Percentiles rank a stretch among this genome's conserved stretches.
Evolutionary conservation across 129 eudicot genomes (phyloP).

Genomic region (Centrapalus pauciflorus): DNA sequence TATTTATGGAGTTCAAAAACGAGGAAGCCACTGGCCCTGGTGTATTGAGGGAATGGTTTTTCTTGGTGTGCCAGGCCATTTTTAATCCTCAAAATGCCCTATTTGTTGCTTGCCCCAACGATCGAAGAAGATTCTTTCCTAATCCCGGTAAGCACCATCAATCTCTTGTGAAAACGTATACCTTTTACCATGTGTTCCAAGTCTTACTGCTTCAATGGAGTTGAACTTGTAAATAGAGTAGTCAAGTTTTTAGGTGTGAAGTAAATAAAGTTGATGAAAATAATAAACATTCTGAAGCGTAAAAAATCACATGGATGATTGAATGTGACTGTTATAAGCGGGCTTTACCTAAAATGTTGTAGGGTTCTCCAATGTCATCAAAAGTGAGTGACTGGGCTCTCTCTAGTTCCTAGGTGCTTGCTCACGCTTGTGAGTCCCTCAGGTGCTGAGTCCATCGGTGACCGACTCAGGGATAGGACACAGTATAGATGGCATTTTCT

Average conservation of each 20-base stretch:
- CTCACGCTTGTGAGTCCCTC: no score
- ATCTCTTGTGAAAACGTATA: not conserved
- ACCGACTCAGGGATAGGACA: no score
- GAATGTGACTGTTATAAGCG: no score
- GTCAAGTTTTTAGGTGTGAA: not conserved
- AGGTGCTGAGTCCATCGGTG: no score
- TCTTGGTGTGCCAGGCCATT: slow-evolving; percentile 77
- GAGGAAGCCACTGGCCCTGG: slow-evolving; percentile 98
- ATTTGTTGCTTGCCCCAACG: slow-evolving; percentile 76
- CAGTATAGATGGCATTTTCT: no score
- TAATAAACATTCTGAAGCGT: not conserved
- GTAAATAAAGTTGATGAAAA: not conserved
- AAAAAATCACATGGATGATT: no score
- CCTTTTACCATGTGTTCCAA: not conserved
- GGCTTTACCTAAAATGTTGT: no score
- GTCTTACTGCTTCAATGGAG: not conserved
- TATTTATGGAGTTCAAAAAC: slow-evolving; percentile 71
- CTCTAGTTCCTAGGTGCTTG: no score
- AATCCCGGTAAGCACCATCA: slow-evolving; percentile 60
- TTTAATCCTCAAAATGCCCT: slow-evolving; percentile 76
- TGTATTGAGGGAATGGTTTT: slow-evolving; percentile 86
- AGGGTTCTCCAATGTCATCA: no score
- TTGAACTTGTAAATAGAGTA: not conserved
- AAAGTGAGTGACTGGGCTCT: no score
- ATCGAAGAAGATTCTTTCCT: slow-evolving; percentile 81